Percentiles rank a stretch among this genome's conserved stretches.
phyloP scores from a whole-genome alignment of 2,329 filamentous ascomycete genomes.

The Amylocarpus encephaloides region DNA sequence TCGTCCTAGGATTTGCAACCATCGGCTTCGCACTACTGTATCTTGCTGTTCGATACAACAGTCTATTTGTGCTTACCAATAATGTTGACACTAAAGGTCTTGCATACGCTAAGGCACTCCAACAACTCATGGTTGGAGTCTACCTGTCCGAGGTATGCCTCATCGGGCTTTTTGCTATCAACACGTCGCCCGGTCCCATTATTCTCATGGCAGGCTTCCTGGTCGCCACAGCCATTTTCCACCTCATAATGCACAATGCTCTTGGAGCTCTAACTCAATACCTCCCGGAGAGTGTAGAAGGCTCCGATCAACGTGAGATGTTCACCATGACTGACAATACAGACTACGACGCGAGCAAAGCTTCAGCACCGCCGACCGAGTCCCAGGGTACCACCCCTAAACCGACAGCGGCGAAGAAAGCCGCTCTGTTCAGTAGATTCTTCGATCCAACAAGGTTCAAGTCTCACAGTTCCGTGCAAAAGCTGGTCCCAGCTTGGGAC shows the following conservation, averaged over 20 bases:
- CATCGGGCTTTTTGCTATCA: slow-evolving; percentile 75
- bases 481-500: slow-evolving; percentile 52
- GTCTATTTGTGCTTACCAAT: slow-evolving; percentile 78
- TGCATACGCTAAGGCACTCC: slow-evolving; percentile 76
- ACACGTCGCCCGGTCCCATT: slow-evolving; percentile 59
- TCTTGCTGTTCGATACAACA: slow-evolving; percentile 80
- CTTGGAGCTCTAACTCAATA: slow-evolving; percentile 69
- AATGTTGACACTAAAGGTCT: slow-evolving; percentile 80
- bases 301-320: slow-evolving; percentile 40
- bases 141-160: slow-evolving; percentile 79
- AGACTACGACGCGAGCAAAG: slow-evolving; percentile 15
- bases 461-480: slow-evolving; percentile 63
- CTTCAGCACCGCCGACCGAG: slow-evolving; percentile 26
- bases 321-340: slow-evolving; percentile 17
- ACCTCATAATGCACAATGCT: slow-evolving; percentile 63
- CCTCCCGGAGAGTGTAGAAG: slow-evolving; percentile 62
- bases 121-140: slow-evolving; percentile 76
- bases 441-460: slow-evolving; percentile 69
- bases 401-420: slow-evolving; percentile 36
- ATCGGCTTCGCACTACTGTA: slow-evolving; percentile 76
- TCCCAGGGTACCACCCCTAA: slow-evolving; percentile 14
- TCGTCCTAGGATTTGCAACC: slow-evolving; percentile 76
- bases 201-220: slow-evolving; percentile 71
- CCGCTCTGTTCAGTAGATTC: slow-evolving; percentile 54
- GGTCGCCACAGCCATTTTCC: slow-evolving; percentile 67